These are phyloP conservation scores for Chytridiales sp. DNA, from an alignment of 371 early-diverging fungal species.

Conservation along the genomic window DNA sequence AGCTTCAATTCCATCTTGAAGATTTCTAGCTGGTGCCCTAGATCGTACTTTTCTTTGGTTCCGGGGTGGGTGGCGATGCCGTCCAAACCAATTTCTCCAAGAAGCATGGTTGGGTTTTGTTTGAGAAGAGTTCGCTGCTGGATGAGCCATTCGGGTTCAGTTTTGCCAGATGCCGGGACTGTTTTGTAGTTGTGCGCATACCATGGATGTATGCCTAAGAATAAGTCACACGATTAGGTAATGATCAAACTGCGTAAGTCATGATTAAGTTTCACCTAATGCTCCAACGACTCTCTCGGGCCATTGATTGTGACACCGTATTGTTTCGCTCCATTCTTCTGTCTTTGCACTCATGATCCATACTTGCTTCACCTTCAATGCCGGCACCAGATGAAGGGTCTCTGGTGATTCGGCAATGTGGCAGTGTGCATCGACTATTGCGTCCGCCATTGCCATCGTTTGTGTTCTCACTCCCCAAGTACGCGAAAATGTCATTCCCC, in stretches of 20 bases:
- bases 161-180: background rate
- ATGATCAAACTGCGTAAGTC: background rate
- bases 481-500: too few relatives aligned
- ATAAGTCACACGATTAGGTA: constrained; percentile 27
- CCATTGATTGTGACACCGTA: background rate
- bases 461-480: too few relatives aligned
- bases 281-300: constrained; percentile 26
- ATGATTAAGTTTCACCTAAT: constrained; percentile 25
- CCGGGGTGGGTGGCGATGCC: constrained; percentile 54
- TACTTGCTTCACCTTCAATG: constrained; percentile 6
- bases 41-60: constrained; percentile 48
- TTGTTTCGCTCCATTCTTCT: constrained; percentile 27
- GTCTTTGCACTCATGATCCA: constrained; percentile 35
- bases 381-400: constrained; percentile 23
- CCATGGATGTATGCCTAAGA: constrained; percentile 74
- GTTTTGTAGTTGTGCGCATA: constrained; percentile 46
- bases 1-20: constrained; percentile 70
- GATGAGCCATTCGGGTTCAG: background rate
- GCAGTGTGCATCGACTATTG: constrained; percentile 54
- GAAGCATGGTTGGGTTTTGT: constrained; percentile 54
- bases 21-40: constrained; percentile 66
- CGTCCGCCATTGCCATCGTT: too few relatives aligned
- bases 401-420: constrained; percentile 50
- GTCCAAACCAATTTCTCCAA: constrained; percentile 90
- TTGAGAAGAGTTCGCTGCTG: background rate